These are phyloP conservation scores for Stropharia rugosoannulata DNA, from an alignment of 768 basidiomycete genomes.

Conservation along the genomic window DNA sequence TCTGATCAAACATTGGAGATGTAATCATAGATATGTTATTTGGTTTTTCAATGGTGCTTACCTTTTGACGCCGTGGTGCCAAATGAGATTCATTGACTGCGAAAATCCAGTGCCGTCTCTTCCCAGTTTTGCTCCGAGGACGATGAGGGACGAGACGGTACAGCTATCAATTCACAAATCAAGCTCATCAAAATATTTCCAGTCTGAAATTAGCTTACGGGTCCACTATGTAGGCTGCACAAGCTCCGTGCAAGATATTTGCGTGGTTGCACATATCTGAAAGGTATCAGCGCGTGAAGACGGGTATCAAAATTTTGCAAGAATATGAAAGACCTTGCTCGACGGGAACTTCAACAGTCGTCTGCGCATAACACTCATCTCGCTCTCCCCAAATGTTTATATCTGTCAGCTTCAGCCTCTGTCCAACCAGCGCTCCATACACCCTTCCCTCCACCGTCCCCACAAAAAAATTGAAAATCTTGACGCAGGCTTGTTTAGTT, in stretches of 20 bases:
- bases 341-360: conserved; percentile 38
- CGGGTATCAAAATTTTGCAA: background rate
- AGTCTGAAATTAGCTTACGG: conserved; percentile 31
- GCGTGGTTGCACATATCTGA: conserved; percentile 54
- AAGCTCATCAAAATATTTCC: background rate
- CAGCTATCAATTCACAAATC: conserved; percentile 29
- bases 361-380: conserved; percentile 24
- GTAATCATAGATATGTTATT: background rate
- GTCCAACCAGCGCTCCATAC: conserved; percentile 38
- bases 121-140: conserved; percentile 36
- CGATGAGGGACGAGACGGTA: conserved; percentile 40
- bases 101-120: conserved; percentile 46
- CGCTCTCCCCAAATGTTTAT: conserved; percentile 31
- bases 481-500: conserved; percentile 32
- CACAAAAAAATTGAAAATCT: conserved; percentile 36
- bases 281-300: background rate
- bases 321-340: conserved; percentile 27
- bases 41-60: conserved; percentile 18
- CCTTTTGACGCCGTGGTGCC: conserved; percentile 42
- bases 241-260: conserved; percentile 54
- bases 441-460: conserved; percentile 28
- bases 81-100: conserved; percentile 50
- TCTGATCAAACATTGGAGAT: conserved; percentile 19
- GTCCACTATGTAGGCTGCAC: conserved; percentile 56
- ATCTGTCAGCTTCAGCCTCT: conserved; percentile 33